Evolutionary conservation across 2,329 filamentous ascomycete species (phyloP).

Genomic region (Fusarium veterinarium): DNA sequence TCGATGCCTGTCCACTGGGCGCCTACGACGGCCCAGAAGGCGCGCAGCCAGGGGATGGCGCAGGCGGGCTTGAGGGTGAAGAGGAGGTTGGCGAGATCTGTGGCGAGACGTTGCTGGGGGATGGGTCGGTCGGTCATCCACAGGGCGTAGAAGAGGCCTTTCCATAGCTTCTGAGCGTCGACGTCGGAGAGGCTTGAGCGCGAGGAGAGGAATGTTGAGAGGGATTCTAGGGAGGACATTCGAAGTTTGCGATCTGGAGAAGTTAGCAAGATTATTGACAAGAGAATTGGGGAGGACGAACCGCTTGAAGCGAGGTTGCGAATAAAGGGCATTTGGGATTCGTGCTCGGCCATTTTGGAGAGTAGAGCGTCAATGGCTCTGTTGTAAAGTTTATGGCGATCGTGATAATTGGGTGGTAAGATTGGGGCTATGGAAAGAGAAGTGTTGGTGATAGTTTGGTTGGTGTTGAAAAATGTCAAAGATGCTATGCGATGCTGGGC

Average conservation of each 20-base stretch:
- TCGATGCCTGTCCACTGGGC: conserved; percentile 80
- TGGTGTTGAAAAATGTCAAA: conserved; percentile 35
- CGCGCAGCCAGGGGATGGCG: conserved; percentile 64
- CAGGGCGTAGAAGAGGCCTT: conserved; percentile 90
- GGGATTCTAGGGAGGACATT: conserved; percentile 79
- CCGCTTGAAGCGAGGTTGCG: conserved; percentile 87
- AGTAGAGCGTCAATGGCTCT: conserved; percentile 31
- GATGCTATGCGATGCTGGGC: conserved; percentile 16
- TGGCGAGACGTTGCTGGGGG: conserved; percentile 86
- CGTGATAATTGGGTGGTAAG: background rate
- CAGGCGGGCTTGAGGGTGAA: conserved; percentile 64
- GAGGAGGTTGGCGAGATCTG: conserved; percentile 77
- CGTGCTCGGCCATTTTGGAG: conserved; percentile 45
- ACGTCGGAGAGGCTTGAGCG: conserved; percentile 69
- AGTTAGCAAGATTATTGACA: background rate
- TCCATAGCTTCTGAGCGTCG: conserved; percentile 91
- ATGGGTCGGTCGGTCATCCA: conserved; percentile 93
- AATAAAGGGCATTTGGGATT: conserved; percentile 76
- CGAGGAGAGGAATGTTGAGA: conserved; percentile 80
- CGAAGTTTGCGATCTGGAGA: conserved; percentile 78
- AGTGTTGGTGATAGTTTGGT: conserved; percentile 1
- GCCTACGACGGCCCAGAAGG: conserved; percentile 78
- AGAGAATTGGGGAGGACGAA: conserved; percentile 56
- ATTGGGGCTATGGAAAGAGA: background rate
- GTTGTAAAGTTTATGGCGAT: rapidly evolving